Percentiles rank a stretch among this genome's conserved stretches.
phyloP scores from a whole-genome alignment of 371 early-diverging fungal genomes.

The Mucor mucedo region DNA sequence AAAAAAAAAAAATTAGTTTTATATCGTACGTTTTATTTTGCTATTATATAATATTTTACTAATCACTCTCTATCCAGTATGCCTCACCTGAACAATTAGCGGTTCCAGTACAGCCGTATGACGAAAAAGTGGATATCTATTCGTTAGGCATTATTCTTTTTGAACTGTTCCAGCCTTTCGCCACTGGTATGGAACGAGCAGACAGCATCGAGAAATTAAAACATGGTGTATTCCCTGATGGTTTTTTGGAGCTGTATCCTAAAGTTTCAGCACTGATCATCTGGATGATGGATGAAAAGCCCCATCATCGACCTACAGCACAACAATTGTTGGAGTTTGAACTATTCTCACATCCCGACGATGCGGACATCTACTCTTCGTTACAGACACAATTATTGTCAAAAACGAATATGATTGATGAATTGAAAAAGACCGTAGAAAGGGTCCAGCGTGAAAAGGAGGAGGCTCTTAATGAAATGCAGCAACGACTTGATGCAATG shows the following conservation, averaged over 20 bases:
- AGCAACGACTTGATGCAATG: constrained; percentile 19
- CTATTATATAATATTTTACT: constrained; percentile 20
- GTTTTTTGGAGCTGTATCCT: constrained; percentile 79
- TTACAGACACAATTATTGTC: constrained; percentile 30
- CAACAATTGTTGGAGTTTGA: constrained; percentile 76
- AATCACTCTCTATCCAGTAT: constrained; percentile 44
- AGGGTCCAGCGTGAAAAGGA: constrained; percentile 35
- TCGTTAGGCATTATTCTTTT: constrained; percentile 75
- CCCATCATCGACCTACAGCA: constrained; percentile 74
- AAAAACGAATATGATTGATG: constrained; percentile 31
- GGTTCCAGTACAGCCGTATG: constrained; percentile 57
- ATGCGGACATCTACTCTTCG: constrained; percentile 23
- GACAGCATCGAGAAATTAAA: constrained; percentile 65
- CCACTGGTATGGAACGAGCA: constrained; percentile 71
- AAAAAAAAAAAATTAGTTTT: neutral
- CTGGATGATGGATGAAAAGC: constrained; percentile 80
- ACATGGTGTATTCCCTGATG: constrained; percentile 72
- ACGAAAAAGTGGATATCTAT: constrained; percentile 73
- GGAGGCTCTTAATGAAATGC: constrained; percentile 22
- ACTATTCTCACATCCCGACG: constrained; percentile 44
- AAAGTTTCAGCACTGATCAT: constrained; percentile 67
- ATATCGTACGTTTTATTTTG: neutral
- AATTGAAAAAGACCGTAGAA: constrained; percentile 26
- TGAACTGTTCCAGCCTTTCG: constrained; percentile 71
- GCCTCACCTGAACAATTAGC: constrained; percentile 94